These are phyloP conservation scores for Rhazya stricta DNA, from an alignment of 257 asterid species.

Conservation along the genomic window DNA sequence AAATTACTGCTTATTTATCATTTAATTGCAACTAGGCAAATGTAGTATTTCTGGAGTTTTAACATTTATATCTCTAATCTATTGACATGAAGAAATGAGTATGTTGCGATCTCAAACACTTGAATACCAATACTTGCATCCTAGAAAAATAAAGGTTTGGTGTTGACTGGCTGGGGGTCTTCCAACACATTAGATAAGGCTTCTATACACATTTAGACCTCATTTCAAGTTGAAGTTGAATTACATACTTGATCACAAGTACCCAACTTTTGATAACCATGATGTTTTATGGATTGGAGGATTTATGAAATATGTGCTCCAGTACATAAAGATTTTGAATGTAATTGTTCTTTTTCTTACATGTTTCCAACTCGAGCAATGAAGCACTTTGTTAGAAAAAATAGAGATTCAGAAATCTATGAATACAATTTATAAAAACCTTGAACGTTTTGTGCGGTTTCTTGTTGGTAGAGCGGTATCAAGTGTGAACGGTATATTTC, in stretches of 20 bases:
- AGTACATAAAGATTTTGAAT: not conserved
- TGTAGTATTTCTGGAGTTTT: not conserved
- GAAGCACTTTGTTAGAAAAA: not conserved
- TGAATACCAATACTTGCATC: too few species aligned
- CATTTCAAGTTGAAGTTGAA: too few species aligned
- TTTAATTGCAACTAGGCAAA: not conserved
- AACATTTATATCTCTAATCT: not conserved
- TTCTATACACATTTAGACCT: too few species aligned
- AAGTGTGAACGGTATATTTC: too few species aligned
- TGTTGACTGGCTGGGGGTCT: not conserved
- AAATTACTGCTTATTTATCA: not conserved
- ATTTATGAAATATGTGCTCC: not conserved
- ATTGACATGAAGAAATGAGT: not conserved
- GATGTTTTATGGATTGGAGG: not conserved
- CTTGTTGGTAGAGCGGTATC: too few species aligned
- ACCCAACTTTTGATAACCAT: not conserved
- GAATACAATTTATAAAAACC: too few species aligned
- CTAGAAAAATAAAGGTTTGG: not conserved
- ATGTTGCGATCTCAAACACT: not conserved
- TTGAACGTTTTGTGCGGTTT: too few species aligned
- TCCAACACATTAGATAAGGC: not conserved
- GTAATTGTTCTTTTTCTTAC: not conserved
- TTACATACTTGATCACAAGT: too few species aligned
- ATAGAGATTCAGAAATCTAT: not conserved
- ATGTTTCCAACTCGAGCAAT: not conserved